Evolutionary conservation across 2,329 filamentous ascomycete genomes (phyloP).

Genomic region (Hysterium pulicare): DNA sequence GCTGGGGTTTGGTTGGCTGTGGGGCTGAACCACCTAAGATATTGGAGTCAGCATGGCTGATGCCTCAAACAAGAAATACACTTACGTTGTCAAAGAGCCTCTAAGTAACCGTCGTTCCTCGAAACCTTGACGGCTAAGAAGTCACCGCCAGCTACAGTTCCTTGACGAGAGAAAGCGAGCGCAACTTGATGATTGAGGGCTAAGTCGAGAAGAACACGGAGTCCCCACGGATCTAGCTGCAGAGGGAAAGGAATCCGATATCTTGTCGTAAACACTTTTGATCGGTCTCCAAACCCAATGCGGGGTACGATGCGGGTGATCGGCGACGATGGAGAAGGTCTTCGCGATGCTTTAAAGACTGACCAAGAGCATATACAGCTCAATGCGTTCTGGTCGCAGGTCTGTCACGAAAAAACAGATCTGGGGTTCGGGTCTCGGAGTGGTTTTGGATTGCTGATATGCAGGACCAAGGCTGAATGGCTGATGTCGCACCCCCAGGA

Average conservation of each 20-base stretch:
- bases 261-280: slow-evolving; percentile 19
- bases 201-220: slow-evolving; percentile 12
- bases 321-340: slow-evolving; percentile 20
- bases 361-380: slow-evolving; percentile 18
- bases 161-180: slow-evolving; percentile 4
- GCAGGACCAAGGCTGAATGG: slow-evolving; percentile 33
- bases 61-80: slow-evolving; percentile 4
- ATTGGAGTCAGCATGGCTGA: slow-evolving; percentile 20
- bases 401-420: slow-evolving; percentile 23
- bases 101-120: slow-evolving; percentile 8
- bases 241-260: slow-evolving; percentile 24
- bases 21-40: slow-evolving; percentile 21
- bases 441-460: slow-evolving; percentile 26
- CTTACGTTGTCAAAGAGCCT: slow-evolving; percentile 18
- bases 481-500: slow-evolving; percentile 29
- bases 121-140: background rate
- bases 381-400: slow-evolving; percentile 23
- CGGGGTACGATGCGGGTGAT: slow-evolving; percentile 32
- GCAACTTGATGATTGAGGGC: slow-evolving; percentile 5
- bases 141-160: background rate
- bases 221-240: slow-evolving; percentile 15
- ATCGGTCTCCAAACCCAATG: slow-evolving; percentile 28
- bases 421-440: slow-evolving; percentile 19
- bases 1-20: slow-evolving; percentile 16
- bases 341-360: slow-evolving; percentile 22